Evolutionary conservation across 1,139 yeast genomes (phyloP), one percentile per base, ranked within the genome.

Genomic region (Taiozyma sp.): DNA sequence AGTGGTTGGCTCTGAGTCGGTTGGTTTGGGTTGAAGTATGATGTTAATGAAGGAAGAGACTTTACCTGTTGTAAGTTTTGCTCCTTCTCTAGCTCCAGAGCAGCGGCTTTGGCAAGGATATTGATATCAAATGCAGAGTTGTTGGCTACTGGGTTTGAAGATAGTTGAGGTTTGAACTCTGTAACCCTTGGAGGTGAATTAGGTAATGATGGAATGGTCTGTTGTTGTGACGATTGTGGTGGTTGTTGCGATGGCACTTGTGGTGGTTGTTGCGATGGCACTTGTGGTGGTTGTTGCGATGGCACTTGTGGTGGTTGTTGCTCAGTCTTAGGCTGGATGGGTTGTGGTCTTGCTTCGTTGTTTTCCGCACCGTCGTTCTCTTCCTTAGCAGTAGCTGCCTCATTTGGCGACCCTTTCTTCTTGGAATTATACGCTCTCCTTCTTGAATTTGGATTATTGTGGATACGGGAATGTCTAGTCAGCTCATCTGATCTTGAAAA

Each of bases 401-500:
- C 23, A 49, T 46, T 29, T 38, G 47, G 29, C 45, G 44, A n/a
- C 23, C n/a, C 16, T 46, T 65, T 59, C 45, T 52, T 67, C 73
- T 57, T 55, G 16, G 53, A 47, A 43, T 56, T 57, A 49, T 61
- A 61, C 10, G 60, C 78, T 56, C 78, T 72, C 57, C 86, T 70
- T 57, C 88, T 75, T 44, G 80, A 78, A 70, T 77, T 83, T 27
- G 93, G 93, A 64, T 88, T 87, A 23, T 87, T 82, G 67, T 92
- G 98, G 51, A 91, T 92, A 57, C 97, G 75, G 46, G 87, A 76
- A 68, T 92, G 98, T 60, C 98, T 76, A 34, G 97, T 92, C 55
- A 92, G 75, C 70, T 92, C 98, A 68, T 92, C 98, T 47, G 91
- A 82, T 53, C 98, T 76, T 49, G 93, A 83, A 65, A 92, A 92